Evolutionary conservation across 1,284 basidiomycete species (phyloP).

Genomic region (Clitocybe nebularis): DNA sequence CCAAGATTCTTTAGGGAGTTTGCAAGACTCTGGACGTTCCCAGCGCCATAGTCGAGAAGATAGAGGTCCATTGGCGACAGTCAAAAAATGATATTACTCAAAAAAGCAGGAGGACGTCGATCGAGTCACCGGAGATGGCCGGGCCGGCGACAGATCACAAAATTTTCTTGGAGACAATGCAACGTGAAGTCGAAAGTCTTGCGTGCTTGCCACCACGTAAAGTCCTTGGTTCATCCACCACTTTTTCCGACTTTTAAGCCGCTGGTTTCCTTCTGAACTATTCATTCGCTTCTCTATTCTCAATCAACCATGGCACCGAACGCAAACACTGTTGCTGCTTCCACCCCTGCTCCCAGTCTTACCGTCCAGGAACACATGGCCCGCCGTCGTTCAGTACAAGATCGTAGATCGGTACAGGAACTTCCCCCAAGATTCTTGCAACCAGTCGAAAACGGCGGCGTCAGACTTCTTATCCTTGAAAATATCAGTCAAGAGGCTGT

Average conservation of each 20-base stretch:
- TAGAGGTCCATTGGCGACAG: constrained; percentile 63
- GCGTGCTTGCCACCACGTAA: constrained; percentile 1
- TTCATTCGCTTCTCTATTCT: constrained; percentile 3
- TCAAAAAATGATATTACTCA: constrained; percentile 5
- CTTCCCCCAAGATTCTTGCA: constrained; percentile 39
- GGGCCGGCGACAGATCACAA: not conserved
- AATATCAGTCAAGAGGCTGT: constrained; percentile 96
- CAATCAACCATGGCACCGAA: constrained; percentile 33
- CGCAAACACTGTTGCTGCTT: constrained; percentile 42
- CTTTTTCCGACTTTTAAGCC: constrained; percentile 4
- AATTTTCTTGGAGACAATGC: not conserved
- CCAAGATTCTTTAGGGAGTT: constrained; percentile 91
- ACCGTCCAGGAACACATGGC: constrained; percentile 43
- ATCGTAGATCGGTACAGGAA: constrained; percentile 52
- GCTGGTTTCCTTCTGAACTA: constrained; percentile 8
- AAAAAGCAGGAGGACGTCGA: not conserved
- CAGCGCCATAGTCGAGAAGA: constrained; percentile 94
- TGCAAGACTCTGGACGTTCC: constrained; percentile 91
- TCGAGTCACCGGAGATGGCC: constrained; percentile 1
- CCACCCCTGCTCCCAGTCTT: constrained; percentile 24
- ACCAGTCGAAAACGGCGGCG: constrained; percentile 72
- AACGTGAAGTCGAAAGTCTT: constrained; percentile 1
- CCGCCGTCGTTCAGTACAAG: constrained; percentile 30
- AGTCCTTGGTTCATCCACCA: constrained; percentile 3
- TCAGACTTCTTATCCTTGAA: constrained; percentile 84